Evolutionary conservation across 2,329 filamentous ascomycete species (phyloP).

Genomic region (Teratosphaeria epicoccoides): DNA sequence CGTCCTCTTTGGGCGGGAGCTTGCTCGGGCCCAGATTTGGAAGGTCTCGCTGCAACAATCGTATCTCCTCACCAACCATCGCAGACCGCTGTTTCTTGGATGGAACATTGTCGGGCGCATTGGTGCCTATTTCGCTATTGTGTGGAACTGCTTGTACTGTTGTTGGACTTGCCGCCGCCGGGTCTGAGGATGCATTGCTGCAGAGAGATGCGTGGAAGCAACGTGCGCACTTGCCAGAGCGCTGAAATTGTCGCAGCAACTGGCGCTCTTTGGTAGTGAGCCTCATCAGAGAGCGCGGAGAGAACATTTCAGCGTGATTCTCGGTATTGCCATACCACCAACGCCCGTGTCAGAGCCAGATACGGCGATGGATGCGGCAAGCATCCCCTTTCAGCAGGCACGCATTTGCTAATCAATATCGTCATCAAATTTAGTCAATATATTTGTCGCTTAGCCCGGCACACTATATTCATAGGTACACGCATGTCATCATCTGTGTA

Average conservation of each 20-base stretch:
- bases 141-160: background rate
- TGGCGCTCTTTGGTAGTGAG: conserved; percentile 12
- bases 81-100: conserved; percentile 18
- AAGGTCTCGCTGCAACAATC: conserved; percentile 13
- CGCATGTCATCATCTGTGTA: too few species aligned
- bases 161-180: background rate
- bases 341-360: too few species aligned
- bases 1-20: conserved; percentile 5
- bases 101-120: conserved; percentile 11
- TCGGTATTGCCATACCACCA: too few species aligned
- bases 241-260: conserved; percentile 11
- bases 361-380: background rate
- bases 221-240: conserved; percentile 12
- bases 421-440: background rate
- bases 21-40: conserved; percentile 6
- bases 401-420: background rate
- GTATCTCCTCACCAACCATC: conserved; percentile 18
- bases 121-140: conserved; percentile 6
- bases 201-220: conserved; percentile 14
- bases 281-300: background rate
- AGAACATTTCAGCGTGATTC: conserved; percentile 7
- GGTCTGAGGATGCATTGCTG: conserved; percentile 3
- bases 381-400: background rate
- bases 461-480: too few species aligned
- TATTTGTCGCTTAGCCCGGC: too few species aligned